Evolutionary conservation across 768 basidiomycete genomes (phyloP).

Genomic region (Clavulina sp.): DNA sequence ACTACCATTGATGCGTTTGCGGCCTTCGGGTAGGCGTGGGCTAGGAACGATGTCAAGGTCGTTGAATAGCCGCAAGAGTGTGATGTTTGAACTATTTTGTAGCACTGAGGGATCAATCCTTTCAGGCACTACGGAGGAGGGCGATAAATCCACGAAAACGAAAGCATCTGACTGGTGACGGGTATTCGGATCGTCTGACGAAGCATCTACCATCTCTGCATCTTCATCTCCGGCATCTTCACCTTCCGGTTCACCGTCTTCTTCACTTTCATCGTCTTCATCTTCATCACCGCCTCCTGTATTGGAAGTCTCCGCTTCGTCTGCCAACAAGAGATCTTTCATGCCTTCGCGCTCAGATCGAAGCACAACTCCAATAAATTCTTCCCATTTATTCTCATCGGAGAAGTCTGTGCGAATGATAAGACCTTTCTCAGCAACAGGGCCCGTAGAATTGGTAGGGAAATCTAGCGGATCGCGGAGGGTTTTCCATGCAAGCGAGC

Average conservation of each 20-base stretch:
- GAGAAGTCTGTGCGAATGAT: conserved; percentile 59
- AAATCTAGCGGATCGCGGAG: not conserved
- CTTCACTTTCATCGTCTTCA: conserved; percentile 4
- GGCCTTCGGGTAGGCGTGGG: conserved; percentile 25
- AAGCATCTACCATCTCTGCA: conserved; percentile 14
- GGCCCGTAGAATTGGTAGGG: not conserved
- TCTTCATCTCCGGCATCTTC: conserved; percentile 14
- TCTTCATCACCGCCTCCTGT: conserved; percentile 12
- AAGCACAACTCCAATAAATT: conserved; percentile 33
- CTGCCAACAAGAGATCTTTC: not conserved
- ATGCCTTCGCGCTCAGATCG: conserved; percentile 37
- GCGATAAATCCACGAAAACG: conserved; percentile 34
- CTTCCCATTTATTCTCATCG: conserved; percentile 45
- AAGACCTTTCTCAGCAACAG: conserved; percentile 15
- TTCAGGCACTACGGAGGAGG: conserved; percentile 26
- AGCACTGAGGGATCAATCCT: conserved; percentile 17
- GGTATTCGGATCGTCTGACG: conserved; percentile 15
- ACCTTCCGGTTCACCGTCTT: conserved; percentile 16
- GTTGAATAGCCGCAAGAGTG: conserved; percentile 49
- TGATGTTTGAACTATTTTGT: conserved; percentile 41
- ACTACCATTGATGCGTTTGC: not conserved
- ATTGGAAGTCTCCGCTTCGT: conserved; percentile 6
- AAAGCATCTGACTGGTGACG: conserved; percentile 30
- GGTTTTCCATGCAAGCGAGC: too few species aligned
- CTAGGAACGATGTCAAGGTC: conserved; percentile 47